Conservation (phyloP, 441 rosid species). For the Hura crepitans region DNA sequence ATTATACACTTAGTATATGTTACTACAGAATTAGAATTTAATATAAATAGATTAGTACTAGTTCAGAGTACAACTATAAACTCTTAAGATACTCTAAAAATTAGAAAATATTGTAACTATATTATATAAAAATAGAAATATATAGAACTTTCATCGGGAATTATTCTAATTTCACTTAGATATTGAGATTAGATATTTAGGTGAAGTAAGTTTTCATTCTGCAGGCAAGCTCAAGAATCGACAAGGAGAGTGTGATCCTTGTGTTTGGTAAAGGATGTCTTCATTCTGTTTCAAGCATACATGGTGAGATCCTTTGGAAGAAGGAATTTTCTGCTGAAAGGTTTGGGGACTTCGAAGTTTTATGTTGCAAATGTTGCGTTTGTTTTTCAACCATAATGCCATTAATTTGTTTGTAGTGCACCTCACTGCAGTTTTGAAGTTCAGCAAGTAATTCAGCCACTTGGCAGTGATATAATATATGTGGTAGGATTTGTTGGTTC, state of each 20-base stretch:
- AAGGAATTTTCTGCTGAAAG: slow-evolving; percentile 75
- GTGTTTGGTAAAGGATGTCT: slow-evolving; percentile 71
- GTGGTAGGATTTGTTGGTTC: slow-evolving; percentile 67
- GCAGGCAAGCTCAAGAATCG: slow-evolving; percentile 66
- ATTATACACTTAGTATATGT: too few relatives aligned
- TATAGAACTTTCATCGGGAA: slow-evolving; percentile 89
- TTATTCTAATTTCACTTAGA: slow-evolving; percentile 65
- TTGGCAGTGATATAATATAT: slow-evolving; percentile 47
- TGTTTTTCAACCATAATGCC: slow-evolving; percentile 13
- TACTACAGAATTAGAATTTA: too few relatives aligned
- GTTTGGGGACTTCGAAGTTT: slow-evolving; percentile 37
- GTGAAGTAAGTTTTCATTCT: slow-evolving; percentile 22
- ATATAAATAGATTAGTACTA: too few relatives aligned
- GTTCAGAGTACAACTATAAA: too few relatives aligned
- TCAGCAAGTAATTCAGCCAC: slow-evolving; percentile 63
- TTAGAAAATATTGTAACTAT: too few relatives aligned
- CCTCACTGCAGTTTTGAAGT: slow-evolving; percentile 61
- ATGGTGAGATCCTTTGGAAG: slow-evolving; percentile 88
- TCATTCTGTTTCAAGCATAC: slow-evolving; percentile 78
- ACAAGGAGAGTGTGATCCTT: slow-evolving; percentile 57
- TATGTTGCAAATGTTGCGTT: not conserved
- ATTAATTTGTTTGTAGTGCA: slow-evolving; percentile 27
- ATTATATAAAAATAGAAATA: slow-evolving; percentile 71
- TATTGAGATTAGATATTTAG: too few relatives aligned
- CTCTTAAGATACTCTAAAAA: too few relatives aligned